A percentile compares a stretch with the other conserved stretches of the same genome.
Evolutionary conservation across 139 green algal genomes (phyloP).

Genomic region (Gonium pectorale): DNA sequence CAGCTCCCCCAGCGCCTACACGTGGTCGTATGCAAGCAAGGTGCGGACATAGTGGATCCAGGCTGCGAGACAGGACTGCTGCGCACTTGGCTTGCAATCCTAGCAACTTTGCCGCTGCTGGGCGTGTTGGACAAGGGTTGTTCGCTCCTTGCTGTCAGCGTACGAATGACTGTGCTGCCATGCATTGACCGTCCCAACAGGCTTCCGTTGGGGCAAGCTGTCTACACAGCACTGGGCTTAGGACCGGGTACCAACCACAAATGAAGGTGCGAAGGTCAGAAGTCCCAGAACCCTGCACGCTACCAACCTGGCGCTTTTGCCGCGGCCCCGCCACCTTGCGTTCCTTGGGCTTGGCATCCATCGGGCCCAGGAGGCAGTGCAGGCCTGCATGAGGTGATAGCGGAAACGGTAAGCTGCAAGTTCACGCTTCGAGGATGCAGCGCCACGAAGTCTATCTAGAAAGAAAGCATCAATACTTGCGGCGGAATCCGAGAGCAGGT

Average conservation of each 20-base stretch:
- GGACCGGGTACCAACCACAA: background rate
- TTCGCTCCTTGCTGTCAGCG: background rate
- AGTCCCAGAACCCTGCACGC: background rate
- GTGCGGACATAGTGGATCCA: background rate
- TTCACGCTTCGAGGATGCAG: background rate
- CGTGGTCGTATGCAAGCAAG: background rate
- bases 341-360: slow-evolving; percentile 60
- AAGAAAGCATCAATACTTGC: background rate
- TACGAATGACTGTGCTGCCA: too few relatives aligned
- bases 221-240: background rate
- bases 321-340: slow-evolving; percentile 30
- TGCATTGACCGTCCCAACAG: too few relatives aligned
- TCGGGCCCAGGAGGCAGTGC: slow-evolving; percentile 62
- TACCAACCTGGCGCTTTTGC: slow-evolving; percentile 33
- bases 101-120: background rate
- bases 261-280: background rate
- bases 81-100: too few relatives aligned
- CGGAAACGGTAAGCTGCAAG: background rate
- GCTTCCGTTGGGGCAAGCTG: too few relatives aligned
- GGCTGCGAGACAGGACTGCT: background rate
- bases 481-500: background rate
- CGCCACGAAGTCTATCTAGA: background rate
- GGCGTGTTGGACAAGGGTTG: background rate
- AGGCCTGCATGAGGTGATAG: slow-evolving; percentile 4
- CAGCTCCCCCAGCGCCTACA: slow-evolving; percentile 54